Base-by-base conservation (phyloP, 2,329 filamentous ascomycete genomes). In the Paecilomyces niveus region DNA sequence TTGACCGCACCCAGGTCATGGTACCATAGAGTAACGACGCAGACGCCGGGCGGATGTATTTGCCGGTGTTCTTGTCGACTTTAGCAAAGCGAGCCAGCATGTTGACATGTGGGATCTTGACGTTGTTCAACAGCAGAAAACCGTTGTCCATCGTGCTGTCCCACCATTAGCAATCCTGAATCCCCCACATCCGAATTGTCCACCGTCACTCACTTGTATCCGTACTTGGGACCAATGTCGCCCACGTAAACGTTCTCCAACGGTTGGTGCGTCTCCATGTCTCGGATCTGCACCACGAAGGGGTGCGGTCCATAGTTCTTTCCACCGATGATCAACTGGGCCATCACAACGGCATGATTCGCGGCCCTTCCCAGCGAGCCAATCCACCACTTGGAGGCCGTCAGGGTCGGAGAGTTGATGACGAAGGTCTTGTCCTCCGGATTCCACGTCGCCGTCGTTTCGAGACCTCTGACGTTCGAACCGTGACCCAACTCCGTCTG, bases 301-400 rank as follows among this genome's bases (percentile, higher is more conserved):
- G 89, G 88, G 67, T 92, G 89, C 39, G 89, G 89, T 0, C 89
- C 89, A 63, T 85, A 86, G 18, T 80, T 76, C 74, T 88, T 89
- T 64, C 87, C 88, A 60, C 79, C 76, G 61, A 91, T 81, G 61
- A 86, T 82, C 29, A 92, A 79, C 73, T 92, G 89, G 0, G 89
- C 89, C 81, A 92, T 90, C 3, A 92, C 88, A 1, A 90, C 85
- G 1, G 89, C 89, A 68, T 90, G 82, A 70, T 90, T 92, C 52
- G 89, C 89, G 2, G 86, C 87, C 65, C 87, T 82, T 55, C 89
- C 89, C 3, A 92, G 80, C 10, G 88, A 89, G 1, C 89, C 89
- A 65, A 91, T 91, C 89, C 89, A 92, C 89, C 89, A 93, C 70
- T 93, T 93, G 33, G 87, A 88, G 0, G 89, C 83, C 1, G 89